A percentile compares a stretch with the other conserved stretches of the same genome.
phyloP scores from a whole-genome alignment of 2,329 filamentous ascomycete species.

The Meredithiella fracta region DNA sequence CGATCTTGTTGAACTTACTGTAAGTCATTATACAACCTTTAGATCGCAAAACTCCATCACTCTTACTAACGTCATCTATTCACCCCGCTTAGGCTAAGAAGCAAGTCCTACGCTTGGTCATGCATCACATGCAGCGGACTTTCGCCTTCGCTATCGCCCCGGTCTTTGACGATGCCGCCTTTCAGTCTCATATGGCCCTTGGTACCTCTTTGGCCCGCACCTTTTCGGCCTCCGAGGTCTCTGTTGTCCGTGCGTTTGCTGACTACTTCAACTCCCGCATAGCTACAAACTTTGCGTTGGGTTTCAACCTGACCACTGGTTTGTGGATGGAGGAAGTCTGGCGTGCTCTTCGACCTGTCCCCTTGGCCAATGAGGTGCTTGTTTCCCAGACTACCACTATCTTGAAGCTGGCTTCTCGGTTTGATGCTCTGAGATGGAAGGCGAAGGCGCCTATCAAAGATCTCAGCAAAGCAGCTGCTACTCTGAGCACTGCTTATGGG shows the following conservation, averaged over 20 bases:
- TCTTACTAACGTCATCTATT: background rate
- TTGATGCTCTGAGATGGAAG: constrained; percentile 46
- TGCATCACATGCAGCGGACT: constrained; percentile 40
- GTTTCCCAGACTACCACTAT: constrained; percentile 34
- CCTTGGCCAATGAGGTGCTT: constrained; percentile 30
- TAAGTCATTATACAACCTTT: background rate
- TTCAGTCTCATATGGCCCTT: constrained; percentile 45
- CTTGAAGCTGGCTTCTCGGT: constrained; percentile 39
- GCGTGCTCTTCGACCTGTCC: constrained; percentile 50
- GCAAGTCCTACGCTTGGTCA: constrained; percentile 23
- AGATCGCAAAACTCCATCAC: background rate
- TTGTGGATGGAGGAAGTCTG: constrained; percentile 68
- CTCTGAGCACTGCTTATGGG: constrained; percentile 38
- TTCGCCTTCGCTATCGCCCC: constrained; percentile 28
- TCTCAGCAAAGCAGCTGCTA: constrained; percentile 35
- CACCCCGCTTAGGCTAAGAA: constrained; percentile 7
- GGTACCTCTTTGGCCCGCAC: constrained; percentile 18
- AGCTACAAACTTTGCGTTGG: constrained; percentile 44
- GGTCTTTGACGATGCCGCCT: constrained; percentile 44
- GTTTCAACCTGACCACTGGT: constrained; percentile 58
- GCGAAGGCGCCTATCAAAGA: constrained; percentile 34
- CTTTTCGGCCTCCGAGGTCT: constrained; percentile 3
- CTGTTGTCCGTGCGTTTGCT: constrained; percentile 21
- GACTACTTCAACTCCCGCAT: constrained; percentile 27
- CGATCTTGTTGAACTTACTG: background rate